Base-by-base conservation (phyloP, 2,329 filamentous ascomycete species). In the Diaporthe longicolla region DNA sequence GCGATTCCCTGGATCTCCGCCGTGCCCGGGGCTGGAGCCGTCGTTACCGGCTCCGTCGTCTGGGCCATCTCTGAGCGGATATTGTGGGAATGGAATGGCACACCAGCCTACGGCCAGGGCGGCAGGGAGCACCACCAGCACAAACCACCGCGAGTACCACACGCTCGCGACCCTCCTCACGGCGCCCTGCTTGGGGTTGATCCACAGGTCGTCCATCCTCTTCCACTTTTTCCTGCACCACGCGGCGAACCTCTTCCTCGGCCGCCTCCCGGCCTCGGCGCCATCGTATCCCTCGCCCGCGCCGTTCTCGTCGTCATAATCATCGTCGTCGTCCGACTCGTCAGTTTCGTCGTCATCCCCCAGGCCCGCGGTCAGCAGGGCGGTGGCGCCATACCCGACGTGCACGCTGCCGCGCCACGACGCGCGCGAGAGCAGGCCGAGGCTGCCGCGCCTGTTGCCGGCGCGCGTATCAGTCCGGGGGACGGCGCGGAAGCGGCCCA, bases 401-500 rank as follows among this genome's bases (percentile, higher is more conserved):
- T 90, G 88, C 43, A 90, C 87, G 78, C 89, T 90, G 37, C 87
- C 87, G 24, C 88, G 82, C 76, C 78, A 81, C 52, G 81, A 78
- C 37, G 79, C 79, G 52, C 80, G 79, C 13, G 85, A 82, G 13
- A 87, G 79, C 76, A 86, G 77, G 10, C 84, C 84, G 48, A 85
- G 80, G 77, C 84, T 84, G 75, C 80, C 82, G 52, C 79, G 57
- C n/a, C 70, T 74, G 50, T 75, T 71, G 63, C 70, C 43, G 48
- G 48, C 10, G 59, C 69, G 43, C 52, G 63, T 35, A 58, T 61
- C 54, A 48, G 48, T 61, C 52, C 85, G 83, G 10, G 89, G 89
- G 24, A 93, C 89, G 74, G 91, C 91, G 75, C 91, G 89, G 82
- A 91, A 93, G 52, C 91, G 89, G 76, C 91, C 91, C 2, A 93